Evolutionary conservation across 1,139 yeast genomes (phyloP), one percentile per base, ranked within the genome.

Genomic region (Debaryomyces subglobosus): DNA sequence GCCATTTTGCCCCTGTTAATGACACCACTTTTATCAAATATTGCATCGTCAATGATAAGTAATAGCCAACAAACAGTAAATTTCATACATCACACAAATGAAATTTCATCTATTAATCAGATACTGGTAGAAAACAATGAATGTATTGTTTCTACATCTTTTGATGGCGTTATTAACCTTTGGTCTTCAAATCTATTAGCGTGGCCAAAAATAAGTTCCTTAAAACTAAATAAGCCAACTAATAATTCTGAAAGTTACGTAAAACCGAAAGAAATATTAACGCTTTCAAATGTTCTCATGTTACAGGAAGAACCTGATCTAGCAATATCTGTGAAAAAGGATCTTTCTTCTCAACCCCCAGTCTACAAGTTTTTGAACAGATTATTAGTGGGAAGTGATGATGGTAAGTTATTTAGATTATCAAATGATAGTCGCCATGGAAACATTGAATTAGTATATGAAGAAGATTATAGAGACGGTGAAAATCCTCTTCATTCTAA

Each of bases 321-420:
- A 20, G 13, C 32, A 12, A 40, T 21, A n/a, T 18, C 43, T n/a
- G 13, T 21, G 12, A 39, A 38, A 6, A 43, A 44, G 5, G 44
- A 39, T 1, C 38, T 25, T 6, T 25, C 40, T 7, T 27, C 29
- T 1, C 55, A 47, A 36, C 48, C 41, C 4, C 57, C 64, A 3
- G 63, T 61, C 38, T 58, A 54, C 44, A 53, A 54, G 25, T 64
- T 63, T 43, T 54, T 68, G 35, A 59, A 77, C 23, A 63, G 63
- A 35, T 58, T 79, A n/a, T 54, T 78, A 8, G 62, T 78, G 7
- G 80, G 81, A 2, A 62, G 81, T 15, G 78, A 76, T 49, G 76
- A 72, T 49, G 85, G 86, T 0, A 57, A 60, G n/a, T 63, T 81
- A 25, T 75, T 76, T 54, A 71, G 69, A 39, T 65, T 81, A 32